Conservation (phyloP, 352 stramenopile genomes). For the Phytophthora colocasiae region DNA sequence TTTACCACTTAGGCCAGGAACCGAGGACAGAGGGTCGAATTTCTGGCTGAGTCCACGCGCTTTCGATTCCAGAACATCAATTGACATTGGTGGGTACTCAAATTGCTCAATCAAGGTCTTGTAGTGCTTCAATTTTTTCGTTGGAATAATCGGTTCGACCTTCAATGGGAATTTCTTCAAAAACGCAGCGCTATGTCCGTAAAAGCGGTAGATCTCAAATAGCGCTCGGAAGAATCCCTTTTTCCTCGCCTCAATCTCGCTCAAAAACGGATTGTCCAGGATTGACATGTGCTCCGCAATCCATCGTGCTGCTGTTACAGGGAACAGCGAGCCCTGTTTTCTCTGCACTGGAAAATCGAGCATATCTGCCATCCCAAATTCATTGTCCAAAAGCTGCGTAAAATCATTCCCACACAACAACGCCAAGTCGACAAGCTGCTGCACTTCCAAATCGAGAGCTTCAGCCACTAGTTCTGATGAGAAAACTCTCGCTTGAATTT, state of each 20-base stretch:
- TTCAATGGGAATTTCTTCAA: conserved; percentile 55
- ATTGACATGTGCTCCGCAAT: conserved; percentile 59
- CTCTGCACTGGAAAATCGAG: conserved; percentile 70
- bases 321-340: conserved; percentile 46
- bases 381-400: conserved; percentile 68
- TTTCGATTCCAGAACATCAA: conserved; percentile 72
- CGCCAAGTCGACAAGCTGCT: conserved; percentile 86
- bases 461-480: conserved; percentile 65
- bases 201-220: conserved; percentile 84
- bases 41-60: conserved; percentile 52
- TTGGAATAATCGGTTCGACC: conserved; percentile 34
- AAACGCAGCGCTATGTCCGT: conserved; percentile 60
- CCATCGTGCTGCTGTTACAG: conserved; percentile 63
- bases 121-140: conserved; percentile 64
- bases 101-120: conserved; percentile 65
- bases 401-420: conserved; percentile 92
- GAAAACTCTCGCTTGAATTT: conserved; percentile 79
- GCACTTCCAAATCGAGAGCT: conserved; percentile 59
- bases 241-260: conserved; percentile 48
- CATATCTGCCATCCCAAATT: conserved; percentile 60
- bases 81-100: conserved; percentile 60
- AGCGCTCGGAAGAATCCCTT: conserved; percentile 59
- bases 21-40: conserved; percentile 58
- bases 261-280: conserved; percentile 65
- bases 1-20: conserved; percentile 34